phyloP scores from a whole-genome alignment of 352 stramenopile species.

The Globisporangium iwayamae region DNA sequence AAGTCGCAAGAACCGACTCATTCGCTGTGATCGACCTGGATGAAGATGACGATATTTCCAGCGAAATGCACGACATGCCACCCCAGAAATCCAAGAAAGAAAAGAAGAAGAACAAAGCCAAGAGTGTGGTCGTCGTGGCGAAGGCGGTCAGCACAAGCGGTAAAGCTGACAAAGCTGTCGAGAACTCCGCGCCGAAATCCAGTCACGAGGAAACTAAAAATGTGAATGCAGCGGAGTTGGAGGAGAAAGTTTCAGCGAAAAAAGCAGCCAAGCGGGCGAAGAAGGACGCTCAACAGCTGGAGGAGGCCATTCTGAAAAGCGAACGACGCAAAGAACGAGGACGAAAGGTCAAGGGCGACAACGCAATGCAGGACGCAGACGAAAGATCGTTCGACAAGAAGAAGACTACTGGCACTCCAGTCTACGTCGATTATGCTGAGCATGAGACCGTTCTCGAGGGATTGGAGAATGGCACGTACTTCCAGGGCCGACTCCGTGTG shows the following conservation, averaged over 20 bases:
- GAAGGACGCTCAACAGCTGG: constrained; percentile 17
- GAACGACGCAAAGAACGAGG: constrained; percentile 2
- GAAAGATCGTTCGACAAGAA: constrained; percentile 2
- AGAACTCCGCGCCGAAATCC: neutral
- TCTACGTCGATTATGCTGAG: constrained; percentile 40
- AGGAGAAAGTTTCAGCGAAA: neutral
- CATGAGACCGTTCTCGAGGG: constrained; percentile 27
- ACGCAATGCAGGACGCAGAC: neutral
- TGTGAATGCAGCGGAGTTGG: neutral
- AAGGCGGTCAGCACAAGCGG: neutral
- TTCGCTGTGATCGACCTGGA: neutral
- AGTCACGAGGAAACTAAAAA: neutral
- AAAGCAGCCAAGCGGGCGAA: constrained; percentile 12
- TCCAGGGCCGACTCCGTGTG: constrained; percentile 72
- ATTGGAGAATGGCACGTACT: constrained; percentile 31
- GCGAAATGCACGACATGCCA: neutral
- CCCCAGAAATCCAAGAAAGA: neutral
- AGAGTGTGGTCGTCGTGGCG: neutral
- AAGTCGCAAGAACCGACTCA: neutral
- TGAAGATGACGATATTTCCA: neutral
- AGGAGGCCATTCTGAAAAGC: constrained; percentile 13
- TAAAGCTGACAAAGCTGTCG: neutral
- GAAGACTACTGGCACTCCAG: constrained; percentile 9
- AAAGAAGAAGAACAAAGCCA: neutral
- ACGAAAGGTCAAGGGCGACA: constrained; percentile 1